Percentiles rank a stretch among this genome's conserved stretches.
Evolutionary conservation across 1,139 yeast species (phyloP).

Genomic region (Zygosaccharomyces pseudobailii): DNA sequence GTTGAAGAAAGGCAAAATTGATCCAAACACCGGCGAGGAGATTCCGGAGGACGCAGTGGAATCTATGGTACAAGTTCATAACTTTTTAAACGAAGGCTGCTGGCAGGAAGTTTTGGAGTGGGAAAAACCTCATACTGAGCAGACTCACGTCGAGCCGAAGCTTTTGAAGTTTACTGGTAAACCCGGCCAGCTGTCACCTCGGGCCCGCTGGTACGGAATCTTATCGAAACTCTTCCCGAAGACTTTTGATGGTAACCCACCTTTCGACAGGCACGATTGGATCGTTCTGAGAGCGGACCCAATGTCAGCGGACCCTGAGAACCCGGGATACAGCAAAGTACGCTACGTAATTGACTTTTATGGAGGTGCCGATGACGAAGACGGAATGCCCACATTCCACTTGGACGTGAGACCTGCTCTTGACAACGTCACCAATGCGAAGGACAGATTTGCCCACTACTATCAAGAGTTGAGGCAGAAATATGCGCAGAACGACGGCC

Average conservation of each 20-base stretch:
- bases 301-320: conserved; percentile 27
- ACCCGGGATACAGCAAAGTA: conserved; percentile 54
- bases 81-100: conserved; percentile 94
- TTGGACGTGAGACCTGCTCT: conserved; percentile 95
- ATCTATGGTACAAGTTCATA: conserved; percentile 95
- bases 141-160: conserved; percentile 61
- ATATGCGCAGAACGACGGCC: conserved; percentile 9
- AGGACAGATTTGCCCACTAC: conserved; percentile 60
- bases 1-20: conserved; percentile 78
- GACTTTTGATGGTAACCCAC: conserved; percentile 70
- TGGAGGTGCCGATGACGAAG: conserved; percentile 86
- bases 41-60: conserved; percentile 95
- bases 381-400: conserved; percentile 85
- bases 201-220: conserved; percentile 67
- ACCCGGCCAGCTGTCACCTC: conserved; percentile 83
- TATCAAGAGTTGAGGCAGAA: conserved; percentile 38
- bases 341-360: conserved; percentile 95
- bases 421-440: conserved; percentile 58
- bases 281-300: conserved; percentile 65
- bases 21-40: conserved; percentile 44
- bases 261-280: conserved; percentile 99
- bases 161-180: conserved; percentile 85
- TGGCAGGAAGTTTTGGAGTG: conserved; percentile 93
- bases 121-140: conserved; percentile 62
- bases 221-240: conserved; percentile 70